These are phyloP conservation scores for Clitoria ternatea DNA, from an alignment of 306 rosid genomes.

Conservation along the genomic window DNA sequence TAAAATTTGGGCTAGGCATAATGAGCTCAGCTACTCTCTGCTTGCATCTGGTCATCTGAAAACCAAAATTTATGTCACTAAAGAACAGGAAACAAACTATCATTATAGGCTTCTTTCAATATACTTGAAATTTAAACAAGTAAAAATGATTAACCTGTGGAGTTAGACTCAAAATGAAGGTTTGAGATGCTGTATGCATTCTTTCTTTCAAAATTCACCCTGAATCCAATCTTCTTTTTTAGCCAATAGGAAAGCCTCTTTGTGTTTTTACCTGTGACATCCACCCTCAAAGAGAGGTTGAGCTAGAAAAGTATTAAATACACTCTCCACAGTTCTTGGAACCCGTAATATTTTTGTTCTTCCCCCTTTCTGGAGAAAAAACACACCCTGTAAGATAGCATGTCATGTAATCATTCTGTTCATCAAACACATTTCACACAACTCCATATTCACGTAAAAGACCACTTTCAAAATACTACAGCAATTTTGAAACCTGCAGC, in stretches of 20 bases:
- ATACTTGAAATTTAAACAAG: not conserved
- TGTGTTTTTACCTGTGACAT: not conserved
- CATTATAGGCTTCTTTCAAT: not conserved
- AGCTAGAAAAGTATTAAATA: not conserved
- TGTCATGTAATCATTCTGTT: not conserved
- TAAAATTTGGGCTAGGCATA: slow-evolving; percentile 22
- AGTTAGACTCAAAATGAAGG: slow-evolving; percentile 29
- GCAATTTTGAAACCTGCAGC: not conserved
- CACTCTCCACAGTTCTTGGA: not conserved
- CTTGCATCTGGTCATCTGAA: slow-evolving; percentile 37
- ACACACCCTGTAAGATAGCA: not conserved
- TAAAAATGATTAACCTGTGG: slow-evolving; percentile 40
- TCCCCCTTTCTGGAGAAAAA: not conserved
- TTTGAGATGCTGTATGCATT: slow-evolving; percentile 48
- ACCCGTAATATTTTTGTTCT: not conserved
- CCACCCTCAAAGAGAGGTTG: not conserved
- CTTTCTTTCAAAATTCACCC: slow-evolving; percentile 21
- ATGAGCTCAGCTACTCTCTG: slow-evolving; percentile 25
- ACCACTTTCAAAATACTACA: not conserved
- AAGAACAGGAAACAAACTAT: not conserved
- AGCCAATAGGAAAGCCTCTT: slow-evolving; percentile 7
- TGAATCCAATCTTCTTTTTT: not conserved
- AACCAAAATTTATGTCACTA: not conserved
- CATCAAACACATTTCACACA: not conserved
- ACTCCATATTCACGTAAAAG: slow-evolving; percentile 4